Evolutionary conservation across 306 rosid genomes (phyloP).

Genomic region (Vigna radiata): DNA sequence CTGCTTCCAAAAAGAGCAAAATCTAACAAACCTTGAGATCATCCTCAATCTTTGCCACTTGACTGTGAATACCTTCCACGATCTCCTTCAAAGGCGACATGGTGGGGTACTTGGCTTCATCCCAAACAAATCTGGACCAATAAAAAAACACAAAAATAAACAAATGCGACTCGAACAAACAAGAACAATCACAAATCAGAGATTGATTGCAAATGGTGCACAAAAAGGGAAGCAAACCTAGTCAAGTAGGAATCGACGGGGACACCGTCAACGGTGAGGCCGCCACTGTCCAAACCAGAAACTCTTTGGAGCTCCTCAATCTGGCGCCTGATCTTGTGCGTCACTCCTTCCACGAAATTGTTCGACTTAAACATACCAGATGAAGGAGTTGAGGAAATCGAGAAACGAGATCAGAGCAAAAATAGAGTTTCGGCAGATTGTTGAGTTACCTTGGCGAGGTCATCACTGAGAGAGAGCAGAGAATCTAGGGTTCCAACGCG

Average conservation of each 20-base stretch:
- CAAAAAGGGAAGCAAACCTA: conserved; percentile 49
- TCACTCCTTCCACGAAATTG: conserved; percentile 84
- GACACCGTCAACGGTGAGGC: conserved; percentile 89
- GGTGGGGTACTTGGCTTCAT: conserved; percentile 93
- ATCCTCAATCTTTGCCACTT: conserved; percentile 91
- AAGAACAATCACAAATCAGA: conserved; percentile 13
- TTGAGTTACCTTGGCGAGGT: conserved; percentile 73
- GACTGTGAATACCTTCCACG: conserved; percentile 78
- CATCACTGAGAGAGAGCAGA: conserved; percentile 98
- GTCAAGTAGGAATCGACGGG: conserved; percentile 96
- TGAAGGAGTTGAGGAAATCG: neutral
- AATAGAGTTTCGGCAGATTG: neutral
- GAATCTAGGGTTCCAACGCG: conserved; percentile 98
- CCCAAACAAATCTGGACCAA: conserved; percentile 84
- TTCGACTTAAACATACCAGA: conserved; percentile 57
- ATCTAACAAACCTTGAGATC: conserved; percentile 74
- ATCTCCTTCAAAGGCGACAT: conserved; percentile 82
- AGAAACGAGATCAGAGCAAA: neutral
- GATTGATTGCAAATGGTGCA: neutral
- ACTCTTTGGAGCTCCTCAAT: conserved; percentile 85
- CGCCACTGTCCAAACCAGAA: conserved; percentile 68
- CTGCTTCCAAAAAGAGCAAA: neutral
- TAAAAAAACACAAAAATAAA: neutral
- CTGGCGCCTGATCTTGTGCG: conserved; percentile 95
- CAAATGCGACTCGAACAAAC: conserved; percentile 1